Evolutionary conservation across 106 monocot genomes (phyloP).

Genomic region (Posidonia australis): DNA sequence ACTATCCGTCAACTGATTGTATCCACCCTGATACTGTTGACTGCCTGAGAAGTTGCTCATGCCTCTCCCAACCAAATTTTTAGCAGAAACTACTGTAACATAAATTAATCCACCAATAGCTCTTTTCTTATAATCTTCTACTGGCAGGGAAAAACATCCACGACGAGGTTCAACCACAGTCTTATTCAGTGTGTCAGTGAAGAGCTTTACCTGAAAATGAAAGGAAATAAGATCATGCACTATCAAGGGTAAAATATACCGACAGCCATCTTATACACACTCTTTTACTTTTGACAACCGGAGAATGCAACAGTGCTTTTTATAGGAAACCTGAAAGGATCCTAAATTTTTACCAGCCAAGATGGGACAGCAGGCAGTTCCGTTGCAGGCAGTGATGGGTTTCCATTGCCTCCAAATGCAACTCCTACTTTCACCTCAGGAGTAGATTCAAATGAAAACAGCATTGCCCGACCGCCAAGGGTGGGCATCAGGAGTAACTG

Average conservation of each 20-base stretch:
- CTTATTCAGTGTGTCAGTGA: slow-evolving; percentile 67
- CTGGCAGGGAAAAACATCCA: slow-evolving; percentile 66
- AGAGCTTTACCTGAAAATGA: slow-evolving; percentile 61
- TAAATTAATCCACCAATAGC: slow-evolving; percentile 59
- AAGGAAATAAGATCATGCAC: too few relatives aligned
- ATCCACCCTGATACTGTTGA: slow-evolving; percentile 10
- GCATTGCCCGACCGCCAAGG: slow-evolving; percentile 88
- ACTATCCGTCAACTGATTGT: slow-evolving; percentile 10
- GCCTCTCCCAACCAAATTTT: slow-evolving; percentile 29
- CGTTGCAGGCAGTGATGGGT: slow-evolving; percentile 79
- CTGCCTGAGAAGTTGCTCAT: slow-evolving; percentile 23
- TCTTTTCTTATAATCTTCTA: slow-evolving; percentile 51
- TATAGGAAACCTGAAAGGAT: background rate
- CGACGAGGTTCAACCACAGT: slow-evolving; percentile 91
- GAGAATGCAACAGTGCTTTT: background rate
- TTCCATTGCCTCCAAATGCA: slow-evolving; percentile 77
- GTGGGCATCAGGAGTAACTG: slow-evolving; percentile 75
- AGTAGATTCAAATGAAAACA: slow-evolving; percentile 88
- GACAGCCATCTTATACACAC: background rate
- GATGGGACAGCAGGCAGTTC: slow-evolving; percentile 85
- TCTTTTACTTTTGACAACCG: background rate
- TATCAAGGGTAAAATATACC: background rate
- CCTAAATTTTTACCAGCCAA: slow-evolving; percentile 56
- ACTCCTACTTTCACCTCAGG: slow-evolving; percentile 81
- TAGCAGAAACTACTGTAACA: slow-evolving; percentile 68